A percentile compares a stretch with the other conserved stretches of the same genome.
Conservation (phyloP, 208 protist genomes). For the Phytomonas sp. region DNA sequence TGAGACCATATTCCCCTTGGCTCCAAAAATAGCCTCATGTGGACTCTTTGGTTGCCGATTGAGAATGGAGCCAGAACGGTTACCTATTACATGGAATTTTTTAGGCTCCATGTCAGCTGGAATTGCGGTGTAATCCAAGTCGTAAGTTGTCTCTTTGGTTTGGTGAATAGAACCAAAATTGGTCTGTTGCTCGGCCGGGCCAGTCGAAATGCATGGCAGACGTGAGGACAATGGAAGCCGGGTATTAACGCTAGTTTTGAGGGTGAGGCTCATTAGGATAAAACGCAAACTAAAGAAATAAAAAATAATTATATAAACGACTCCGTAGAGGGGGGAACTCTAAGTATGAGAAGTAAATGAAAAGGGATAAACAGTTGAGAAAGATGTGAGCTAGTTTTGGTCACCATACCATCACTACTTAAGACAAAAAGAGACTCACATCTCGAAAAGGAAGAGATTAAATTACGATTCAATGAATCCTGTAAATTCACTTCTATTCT, state of each 20-base stretch:
- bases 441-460: neutral
- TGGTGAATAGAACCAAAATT: slow-evolving; percentile 33
- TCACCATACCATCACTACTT: neutral
- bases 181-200: slow-evolving; percentile 10
- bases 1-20: neutral
- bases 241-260: slow-evolving; percentile 76
- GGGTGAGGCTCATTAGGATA: slow-evolving; percentile 25
- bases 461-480: neutral
- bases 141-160: slow-evolving; percentile 60
- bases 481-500: neutral
- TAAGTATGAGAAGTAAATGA: neutral
- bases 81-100: neutral
- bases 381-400: neutral
- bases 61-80: neutral
- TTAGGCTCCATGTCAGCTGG: neutral
- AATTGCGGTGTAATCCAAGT: slow-evolving; percentile 29
- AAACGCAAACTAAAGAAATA: neutral
- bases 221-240: slow-evolving; percentile 45
- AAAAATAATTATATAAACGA: slow-evolving; percentile 4
- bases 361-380: neutral
- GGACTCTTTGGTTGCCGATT: neutral
- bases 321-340: neutral
- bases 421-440: neutral
- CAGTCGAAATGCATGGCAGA: slow-evolving; percentile 20
- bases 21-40: neutral